A percentile compares a stretch with the other conserved stretches of the same genome.
These are phyloP conservation scores for Fusarium pseudograminearum DNA, from an alignment of 2,329 filamentous ascomycete species.

Conservation along the genomic window DNA sequence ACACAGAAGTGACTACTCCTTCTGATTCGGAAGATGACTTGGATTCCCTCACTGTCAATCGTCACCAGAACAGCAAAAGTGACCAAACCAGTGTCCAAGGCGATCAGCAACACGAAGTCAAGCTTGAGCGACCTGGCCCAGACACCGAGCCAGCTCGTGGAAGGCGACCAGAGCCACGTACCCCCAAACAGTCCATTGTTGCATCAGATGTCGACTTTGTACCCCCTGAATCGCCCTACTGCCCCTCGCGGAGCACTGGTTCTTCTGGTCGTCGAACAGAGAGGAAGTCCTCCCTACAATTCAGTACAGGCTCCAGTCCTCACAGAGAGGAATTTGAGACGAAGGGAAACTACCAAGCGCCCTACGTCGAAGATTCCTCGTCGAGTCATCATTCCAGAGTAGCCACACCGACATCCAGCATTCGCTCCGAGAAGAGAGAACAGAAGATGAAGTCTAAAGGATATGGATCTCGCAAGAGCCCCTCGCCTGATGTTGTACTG, in stretches of 20 bases:
- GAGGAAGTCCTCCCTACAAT: slow-evolving; percentile 36
- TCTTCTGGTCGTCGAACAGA: slow-evolving; percentile 49
- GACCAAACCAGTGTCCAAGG: neutral
- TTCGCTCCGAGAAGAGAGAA: neutral
- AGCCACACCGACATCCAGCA: neutral
- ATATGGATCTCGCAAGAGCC: neutral
- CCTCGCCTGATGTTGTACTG: neutral
- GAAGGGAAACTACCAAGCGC: slow-evolving; percentile 40
- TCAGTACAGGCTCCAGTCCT: slow-evolving; percentile 31
- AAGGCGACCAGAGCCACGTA: slow-evolving; percentile 9
- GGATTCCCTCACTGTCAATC: slow-evolving; percentile 25
- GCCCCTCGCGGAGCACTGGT: slow-evolving; percentile 42
- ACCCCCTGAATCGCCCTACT: slow-evolving; percentile 27
- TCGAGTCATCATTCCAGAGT: slow-evolving; percentile 24
- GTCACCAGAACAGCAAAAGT: slow-evolving; percentile 4
- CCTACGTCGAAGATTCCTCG: slow-evolving; percentile 46
- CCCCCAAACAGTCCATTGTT: neutral
- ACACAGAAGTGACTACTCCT: neutral
- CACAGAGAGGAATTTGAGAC: neutral
- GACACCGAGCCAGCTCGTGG: slow-evolving; percentile 3
- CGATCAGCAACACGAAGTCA: neutral
- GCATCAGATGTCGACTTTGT: neutral
- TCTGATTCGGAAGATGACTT: slow-evolving; percentile 25
- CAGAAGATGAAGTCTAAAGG: neutral
- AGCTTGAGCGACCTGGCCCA: neutral